Percentiles rank a stretch among this genome's conserved stretches.
Conservation (phyloP, 2,329 filamentous ascomycete species). For the Tolypocladium nubicola region DNA sequence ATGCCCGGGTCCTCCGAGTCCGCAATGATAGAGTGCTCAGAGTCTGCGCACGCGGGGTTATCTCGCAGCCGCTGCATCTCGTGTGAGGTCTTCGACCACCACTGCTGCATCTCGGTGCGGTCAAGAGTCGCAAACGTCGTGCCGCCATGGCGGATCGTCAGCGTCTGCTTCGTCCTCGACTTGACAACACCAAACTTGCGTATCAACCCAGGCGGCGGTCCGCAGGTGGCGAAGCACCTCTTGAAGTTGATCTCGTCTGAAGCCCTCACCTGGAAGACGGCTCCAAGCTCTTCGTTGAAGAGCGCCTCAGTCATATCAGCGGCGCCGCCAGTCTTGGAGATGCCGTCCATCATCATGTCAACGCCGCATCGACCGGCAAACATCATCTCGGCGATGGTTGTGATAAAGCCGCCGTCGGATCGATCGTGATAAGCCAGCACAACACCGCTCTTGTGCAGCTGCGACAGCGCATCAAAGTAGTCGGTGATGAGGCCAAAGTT, state of each 20-base stretch:
- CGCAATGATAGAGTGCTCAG: constrained; percentile 65
- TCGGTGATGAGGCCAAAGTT: constrained; percentile 73
- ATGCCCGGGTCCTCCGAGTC: constrained; percentile 75
- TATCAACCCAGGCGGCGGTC: constrained; percentile 71
- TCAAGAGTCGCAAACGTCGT: constrained; percentile 58
- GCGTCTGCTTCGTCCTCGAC: constrained; percentile 57
- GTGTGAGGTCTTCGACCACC: constrained; percentile 81
- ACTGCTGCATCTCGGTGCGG: constrained; percentile 68
- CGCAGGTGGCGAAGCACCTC: constrained; percentile 82
- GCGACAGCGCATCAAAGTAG: constrained; percentile 76
- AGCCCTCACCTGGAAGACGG: constrained; percentile 89
- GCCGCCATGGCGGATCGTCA: constrained; percentile 64
- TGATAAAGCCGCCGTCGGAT: constrained; percentile 86
- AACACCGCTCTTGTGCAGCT: constrained; percentile 46
- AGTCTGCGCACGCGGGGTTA: constrained; percentile 76
- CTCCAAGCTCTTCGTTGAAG: constrained; percentile 94
- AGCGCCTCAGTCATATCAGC: constrained; percentile 63
- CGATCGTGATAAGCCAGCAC: constrained; percentile 93
- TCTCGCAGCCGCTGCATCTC: constrained; percentile 87
- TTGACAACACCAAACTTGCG: constrained; percentile 74
- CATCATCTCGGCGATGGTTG: constrained; percentile 93
- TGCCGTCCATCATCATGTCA: constrained; percentile 71
- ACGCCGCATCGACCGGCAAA: constrained; percentile 88
- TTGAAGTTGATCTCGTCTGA: constrained; percentile 77
- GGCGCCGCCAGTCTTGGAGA: constrained; percentile 51